A percentile compares a stretch with the other conserved stretches of the same genome.
Conservation (phyloP, 768 basidiomycete genomes). For the Boletus barrowsii region DNA sequence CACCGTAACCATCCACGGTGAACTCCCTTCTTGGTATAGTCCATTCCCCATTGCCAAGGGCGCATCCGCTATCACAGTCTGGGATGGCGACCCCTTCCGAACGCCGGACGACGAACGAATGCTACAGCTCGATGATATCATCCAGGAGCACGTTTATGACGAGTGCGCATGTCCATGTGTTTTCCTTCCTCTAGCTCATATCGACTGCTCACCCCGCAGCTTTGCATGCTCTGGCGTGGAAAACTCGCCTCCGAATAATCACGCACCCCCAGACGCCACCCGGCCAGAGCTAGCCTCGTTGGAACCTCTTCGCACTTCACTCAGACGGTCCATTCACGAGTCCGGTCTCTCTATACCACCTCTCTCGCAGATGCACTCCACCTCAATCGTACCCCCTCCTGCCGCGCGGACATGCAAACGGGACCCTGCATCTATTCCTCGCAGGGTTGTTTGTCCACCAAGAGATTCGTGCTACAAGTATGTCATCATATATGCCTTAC, state of each 20-base stretch:
- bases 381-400: constrained; percentile 68
- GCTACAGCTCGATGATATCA: constrained; percentile 68
- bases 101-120: constrained; percentile 55
- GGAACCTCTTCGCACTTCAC: constrained; percentile 32
- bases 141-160: constrained; percentile 72
- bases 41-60: constrained; percentile 43
- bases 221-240: constrained; percentile 22
- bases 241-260: constrained; percentile 9
- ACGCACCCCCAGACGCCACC: constrained; percentile 29
- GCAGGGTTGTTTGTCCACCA: constrained; percentile 65
- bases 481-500: constrained; percentile 24
- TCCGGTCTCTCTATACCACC: constrained; percentile 32
- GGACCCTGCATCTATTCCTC: constrained; percentile 47
- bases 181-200: constrained; percentile 1
- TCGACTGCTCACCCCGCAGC: constrained; percentile 7
- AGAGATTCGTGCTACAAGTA: constrained; percentile 78
- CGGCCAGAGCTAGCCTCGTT: constrained; percentile 32
- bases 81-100: constrained; percentile 42
- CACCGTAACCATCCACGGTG: constrained; percentile 48
- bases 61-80: constrained; percentile 36
- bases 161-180: constrained; percentile 48
- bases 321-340: constrained; percentile 26
- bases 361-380: constrained; percentile 44
- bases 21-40: constrained; percentile 57
- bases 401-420: constrained; percentile 54